These are phyloP conservation scores for Solanum sparsipilum DNA, from an alignment of 257 asterid genomes.

Conservation along the genomic window DNA sequence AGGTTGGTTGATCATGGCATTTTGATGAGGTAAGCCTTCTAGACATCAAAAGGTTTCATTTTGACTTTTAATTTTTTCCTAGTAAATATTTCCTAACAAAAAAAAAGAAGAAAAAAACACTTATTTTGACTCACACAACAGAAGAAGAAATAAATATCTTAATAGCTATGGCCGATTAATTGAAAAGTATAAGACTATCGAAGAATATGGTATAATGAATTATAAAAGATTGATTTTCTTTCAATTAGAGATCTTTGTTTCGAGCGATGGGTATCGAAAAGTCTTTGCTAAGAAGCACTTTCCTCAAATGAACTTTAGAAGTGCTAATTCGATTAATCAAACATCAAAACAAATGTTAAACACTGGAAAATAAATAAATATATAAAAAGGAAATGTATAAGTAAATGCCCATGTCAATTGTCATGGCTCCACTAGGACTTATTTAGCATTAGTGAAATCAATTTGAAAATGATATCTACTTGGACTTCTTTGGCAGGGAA, in stretches of 20 bases:
- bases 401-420: background rate
- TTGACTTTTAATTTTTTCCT: background rate
- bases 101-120: no score
- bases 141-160: no score
- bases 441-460: background rate
- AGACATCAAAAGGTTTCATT: no score
- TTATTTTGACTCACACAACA: background rate
- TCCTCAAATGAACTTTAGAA: accelerated
- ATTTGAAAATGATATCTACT: background rate
- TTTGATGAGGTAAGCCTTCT: background rate
- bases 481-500: background rate
- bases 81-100: background rate
- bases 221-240: background rate
- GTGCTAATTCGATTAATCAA: no score
- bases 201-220: no score
- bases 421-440: background rate
- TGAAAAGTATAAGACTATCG: background rate
- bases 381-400: background rate
- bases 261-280: no score
- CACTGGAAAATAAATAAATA: no score
- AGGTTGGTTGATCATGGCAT: no score
- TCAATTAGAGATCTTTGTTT: no score
- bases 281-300: no score
- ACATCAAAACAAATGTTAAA: no score
- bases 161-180: background rate